Percentiles rank a stretch among this genome's conserved stretches.
phyloP scores from a whole-genome alignment of 2,329 filamentous ascomycete genomes.

The Tothia fuscella region DNA sequence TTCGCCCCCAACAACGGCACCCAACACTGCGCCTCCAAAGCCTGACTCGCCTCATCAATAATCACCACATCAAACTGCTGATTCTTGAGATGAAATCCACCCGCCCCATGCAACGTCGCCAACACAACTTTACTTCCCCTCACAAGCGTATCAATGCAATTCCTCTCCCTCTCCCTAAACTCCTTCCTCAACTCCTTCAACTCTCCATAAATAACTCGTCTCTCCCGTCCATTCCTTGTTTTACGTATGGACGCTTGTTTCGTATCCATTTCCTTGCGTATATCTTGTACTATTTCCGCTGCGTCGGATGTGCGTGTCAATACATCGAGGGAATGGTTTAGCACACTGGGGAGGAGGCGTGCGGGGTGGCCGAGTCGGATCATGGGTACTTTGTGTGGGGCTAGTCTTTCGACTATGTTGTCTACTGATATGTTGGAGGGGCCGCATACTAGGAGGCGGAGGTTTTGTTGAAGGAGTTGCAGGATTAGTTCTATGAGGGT shows the following conservation, averaged over 20 bases:
- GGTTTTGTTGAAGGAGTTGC: constrained; percentile 65
- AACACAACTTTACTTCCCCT: constrained; percentile 74
- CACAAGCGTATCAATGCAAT: constrained; percentile 60
- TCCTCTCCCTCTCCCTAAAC: constrained; percentile 71
- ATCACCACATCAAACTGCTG: constrained; percentile 87
- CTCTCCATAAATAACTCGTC: constrained; percentile 71
- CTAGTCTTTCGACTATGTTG: constrained; percentile 89
- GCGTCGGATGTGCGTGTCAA: constrained; percentile 85
- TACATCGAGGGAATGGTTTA: constrained; percentile 83
- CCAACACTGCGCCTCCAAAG: constrained; percentile 94
- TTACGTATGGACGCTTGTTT: constrained; percentile 85
- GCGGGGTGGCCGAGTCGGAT: constrained; percentile 88
- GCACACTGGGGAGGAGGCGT: constrained; percentile 72
- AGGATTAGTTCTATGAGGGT: constrained; percentile 90
- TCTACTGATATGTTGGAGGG: constrained; percentile 96
- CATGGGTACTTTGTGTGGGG: constrained; percentile 74
- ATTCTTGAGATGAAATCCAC: constrained; percentile 67
- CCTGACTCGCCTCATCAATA: constrained; percentile 92
- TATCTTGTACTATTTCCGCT: constrained; percentile 76
- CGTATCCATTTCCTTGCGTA: constrained; percentile 82
- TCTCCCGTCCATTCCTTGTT: constrained; percentile 67
- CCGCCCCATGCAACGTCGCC: constrained; percentile 84
- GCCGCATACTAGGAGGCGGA: constrained; percentile 81
- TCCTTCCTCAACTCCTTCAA: constrained; percentile 79
- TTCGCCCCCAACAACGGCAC: constrained; percentile 62